Conservation (phyloP, 2,329 filamentous ascomycete species). For the Sclerotinia glacialis region DNA sequence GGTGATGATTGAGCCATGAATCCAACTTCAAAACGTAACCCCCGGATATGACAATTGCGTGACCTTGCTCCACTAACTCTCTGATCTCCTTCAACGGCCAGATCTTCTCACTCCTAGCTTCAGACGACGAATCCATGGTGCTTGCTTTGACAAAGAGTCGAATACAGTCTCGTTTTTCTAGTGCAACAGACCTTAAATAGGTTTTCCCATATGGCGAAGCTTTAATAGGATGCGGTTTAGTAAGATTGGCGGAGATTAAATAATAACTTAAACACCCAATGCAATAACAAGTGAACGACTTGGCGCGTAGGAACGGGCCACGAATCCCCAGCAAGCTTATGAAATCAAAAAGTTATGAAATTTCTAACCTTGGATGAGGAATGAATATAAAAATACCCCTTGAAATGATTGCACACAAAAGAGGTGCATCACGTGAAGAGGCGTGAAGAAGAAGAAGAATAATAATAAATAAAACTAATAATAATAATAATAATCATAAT, state of each 20-base stretch:
- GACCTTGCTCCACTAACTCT: constrained; percentile 15
- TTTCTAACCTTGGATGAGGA: not conserved
- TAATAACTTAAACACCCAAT: not conserved
- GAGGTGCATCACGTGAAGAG: not conserved
- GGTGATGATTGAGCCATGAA: constrained; percentile 84
- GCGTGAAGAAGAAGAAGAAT: too few relatives aligned
- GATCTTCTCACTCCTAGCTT: constrained; percentile 5
- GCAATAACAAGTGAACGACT: constrained; percentile 1
- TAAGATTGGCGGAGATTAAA: constrained; percentile 17
- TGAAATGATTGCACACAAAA: not conserved
- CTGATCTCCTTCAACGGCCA: constrained; percentile 17
- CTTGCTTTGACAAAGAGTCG: constrained; percentile 15
- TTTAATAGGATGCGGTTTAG: not conserved
- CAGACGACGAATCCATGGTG: constrained; percentile 10
- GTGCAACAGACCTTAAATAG: constrained; percentile 4
- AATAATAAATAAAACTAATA: too few relatives aligned
- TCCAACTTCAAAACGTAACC: constrained; percentile 74
- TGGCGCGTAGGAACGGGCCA: constrained; percentile 1
- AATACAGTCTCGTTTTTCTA: not conserved
- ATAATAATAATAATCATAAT: too few relatives aligned
- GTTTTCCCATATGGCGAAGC: too few relatives aligned
- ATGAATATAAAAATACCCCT: not conserved
- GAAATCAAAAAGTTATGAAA: not conserved
- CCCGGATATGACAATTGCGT: constrained; percentile 15
- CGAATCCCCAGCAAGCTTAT: not conserved